Conservation (phyloP, 78 protist species). For the Cyanophora paradoxa region DNA sequence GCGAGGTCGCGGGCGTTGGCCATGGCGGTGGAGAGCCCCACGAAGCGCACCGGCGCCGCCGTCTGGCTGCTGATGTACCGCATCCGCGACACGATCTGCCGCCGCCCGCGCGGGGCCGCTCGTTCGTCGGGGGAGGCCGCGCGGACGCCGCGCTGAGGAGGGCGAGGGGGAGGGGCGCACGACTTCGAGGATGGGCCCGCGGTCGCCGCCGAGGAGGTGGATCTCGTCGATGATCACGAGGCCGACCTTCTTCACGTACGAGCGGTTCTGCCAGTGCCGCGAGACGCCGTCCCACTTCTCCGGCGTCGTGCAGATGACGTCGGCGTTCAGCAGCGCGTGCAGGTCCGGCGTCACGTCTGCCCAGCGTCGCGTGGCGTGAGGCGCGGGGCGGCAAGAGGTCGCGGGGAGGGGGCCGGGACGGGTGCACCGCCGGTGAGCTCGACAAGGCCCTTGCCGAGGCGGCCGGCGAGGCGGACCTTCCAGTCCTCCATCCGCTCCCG, state of each 20-base stretch:
- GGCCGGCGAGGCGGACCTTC: conserved; percentile 50
- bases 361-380: too few species aligned
- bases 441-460: conserved; percentile 70
- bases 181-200: conserved; percentile 95
- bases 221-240: conserved; percentile 92
- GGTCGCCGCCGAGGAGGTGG: conserved; percentile 91
- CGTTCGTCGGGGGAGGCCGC: too few species aligned
- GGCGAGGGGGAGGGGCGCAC: neutral
- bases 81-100: conserved; percentile 75
- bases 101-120: too few species aligned
- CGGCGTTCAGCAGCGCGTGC: conserved; percentile 75
- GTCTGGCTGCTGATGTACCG: conserved; percentile 47
- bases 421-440: conserved; percentile 89
- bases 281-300: conserved; percentile 98
- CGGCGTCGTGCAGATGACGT: conserved; percentile 95
- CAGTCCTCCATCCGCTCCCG: conserved; percentile 97
- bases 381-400: neutral
- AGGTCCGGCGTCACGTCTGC: conserved; percentile 85
- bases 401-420: conserved; percentile 9
- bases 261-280: conserved; percentile 93
- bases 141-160: neutral
- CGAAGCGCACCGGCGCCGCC: conserved; percentile 64
- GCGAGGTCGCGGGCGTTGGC: conserved; percentile 97
- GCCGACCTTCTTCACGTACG: conserved; percentile 37
- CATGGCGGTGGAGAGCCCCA: conserved; percentile 96